Evolutionary conservation across 495 filamentous ascomycete species (phyloP), one percentile per base, ranked within the genome.

Genomic region (Aspergillus biplanus): DNA sequence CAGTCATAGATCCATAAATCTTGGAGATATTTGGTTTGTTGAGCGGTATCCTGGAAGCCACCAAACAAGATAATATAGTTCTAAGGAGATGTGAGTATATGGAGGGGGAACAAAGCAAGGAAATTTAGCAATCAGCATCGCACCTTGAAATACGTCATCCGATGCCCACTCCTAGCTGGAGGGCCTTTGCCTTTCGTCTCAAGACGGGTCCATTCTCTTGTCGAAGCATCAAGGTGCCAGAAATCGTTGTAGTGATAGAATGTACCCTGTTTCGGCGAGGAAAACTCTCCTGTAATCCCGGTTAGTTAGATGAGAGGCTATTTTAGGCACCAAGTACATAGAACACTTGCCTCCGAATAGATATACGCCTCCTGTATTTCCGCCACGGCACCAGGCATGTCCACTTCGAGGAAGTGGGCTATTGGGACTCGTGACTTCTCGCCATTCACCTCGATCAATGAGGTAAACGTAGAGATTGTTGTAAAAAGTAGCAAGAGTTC

Each of bases 161-260:
- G 85, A 76, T 99, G 95, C 3, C 95, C 95, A 69, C 90, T 94
- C 65, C 95, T 83, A 7, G 95, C 94, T 7, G 93, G 92, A 21
- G 95, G 95, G 0, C 87, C 86, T 73, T 93, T 92, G 52, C 91
- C 90, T 79, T 97, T 97, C 54, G 78, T 82, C 73, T 99, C 95
- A 33, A 99, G 72, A 33, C 92, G 86, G 48, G 86, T 90, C 95
- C 95, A 99, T 78, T 99, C 95, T 59, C 91, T 83, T 0, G 87
- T 85, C 6, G 83, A 80, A 0, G 92, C 87, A 56, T 97, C 92
- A 39, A 97, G 86, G 34, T 90, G 83, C 95, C 95, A 99, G 72
- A 98, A 97, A 71, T 97, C 95, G 73, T 97, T 96, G 78, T 99
- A 99, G 69, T 99, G 95, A 71, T 99, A 97, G 72, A 99, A 99